Evolutionary conservation across 164 flowering plant genomes (phyloP), one percentile per base, ranked within the genome.

Genomic region (Amborella trichopoda): DNA sequence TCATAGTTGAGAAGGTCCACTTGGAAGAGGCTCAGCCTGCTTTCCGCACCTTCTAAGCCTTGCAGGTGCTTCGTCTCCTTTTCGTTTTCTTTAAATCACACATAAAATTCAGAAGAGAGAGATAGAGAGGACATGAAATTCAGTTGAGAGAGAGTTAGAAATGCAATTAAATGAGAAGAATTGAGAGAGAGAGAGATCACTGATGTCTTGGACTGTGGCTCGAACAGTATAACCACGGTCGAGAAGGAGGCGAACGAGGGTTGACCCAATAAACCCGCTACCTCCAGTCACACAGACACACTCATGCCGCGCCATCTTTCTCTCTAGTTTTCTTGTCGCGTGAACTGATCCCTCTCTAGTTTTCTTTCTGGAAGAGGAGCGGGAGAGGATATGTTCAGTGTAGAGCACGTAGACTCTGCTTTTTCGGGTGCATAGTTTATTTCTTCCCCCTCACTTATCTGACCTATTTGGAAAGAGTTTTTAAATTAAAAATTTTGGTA

Each of bases 1-100:
- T 75, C 75, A 49, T 80, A 91, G 28, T 80, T 55, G 19, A 87
- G 80, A 37, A 91, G 85, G 60, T 84, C 88, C 13, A 84, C 78
- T 56, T 80, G 76, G 71, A 73, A 87, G 34, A 91, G 87, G 47
- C 66, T 80, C 33, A 87, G 88, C 21, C 76, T 76, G 3, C 75
- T 28, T 4, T 64, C 68, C 1, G 88, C 80, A 26, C 85, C 86
- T 41, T 76, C 81, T 28, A 87, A 49, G 42, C 73, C 64, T 68
- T 65, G 44, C 16, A 91, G 69, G 52, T 91, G 99, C 71, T 80
- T 77, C 52, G 90, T 86, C 46, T 88, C 91, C 16, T 30, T 69
- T 59, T 81, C 95, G 55, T 87, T 77, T 14, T 69, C 94, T 85
- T 60, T 47, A 48, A 55, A 28, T 21, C 0, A 41, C 16, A 3